A percentile compares a stretch with the other conserved stretches of the same genome.
phyloP scores from a whole-genome alignment of 768 basidiomycete species.

The Kwoniella mangroviensis region DNA sequence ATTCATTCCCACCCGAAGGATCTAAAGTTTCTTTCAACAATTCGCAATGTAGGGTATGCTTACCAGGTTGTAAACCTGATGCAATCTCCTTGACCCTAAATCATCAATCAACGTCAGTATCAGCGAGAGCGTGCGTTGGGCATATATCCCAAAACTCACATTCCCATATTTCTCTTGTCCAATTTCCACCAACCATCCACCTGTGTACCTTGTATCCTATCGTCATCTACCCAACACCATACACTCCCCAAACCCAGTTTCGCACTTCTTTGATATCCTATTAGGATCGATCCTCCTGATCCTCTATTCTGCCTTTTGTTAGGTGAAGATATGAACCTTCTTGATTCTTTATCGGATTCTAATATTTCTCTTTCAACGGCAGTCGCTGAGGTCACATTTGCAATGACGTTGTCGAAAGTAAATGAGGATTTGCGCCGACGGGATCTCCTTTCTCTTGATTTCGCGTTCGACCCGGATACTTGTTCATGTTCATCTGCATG shows the following conservation, averaged over 20 bases:
- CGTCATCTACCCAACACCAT: slow-evolving; percentile 50
- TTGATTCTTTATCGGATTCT: not conserved
- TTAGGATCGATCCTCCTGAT: slow-evolving; percentile 32
- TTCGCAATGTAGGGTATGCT: slow-evolving; percentile 51
- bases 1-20: slow-evolving; percentile 51
- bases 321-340: not conserved
- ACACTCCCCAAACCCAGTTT: slow-evolving; percentile 44
- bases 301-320: slow-evolving; percentile 4
- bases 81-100: slow-evolving; percentile 40
- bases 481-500: slow-evolving; percentile 13
- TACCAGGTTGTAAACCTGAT: slow-evolving; percentile 39
- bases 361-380: not conserved
- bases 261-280: slow-evolving; percentile 42
- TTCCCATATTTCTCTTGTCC: slow-evolving; percentile 51
- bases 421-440: not conserved
- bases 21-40: slow-evolving; percentile 49
- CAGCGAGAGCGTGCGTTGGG: not conserved
- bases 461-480: too few relatives aligned
- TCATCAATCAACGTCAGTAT: not conserved
- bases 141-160: slow-evolving; percentile 35
- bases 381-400: not conserved
- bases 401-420: not conserved
- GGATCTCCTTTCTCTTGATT: not conserved
- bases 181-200: slow-evolving; percentile 51
- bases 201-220: slow-evolving; percentile 21